Base-by-base conservation (phyloP, 2,329 filamentous ascomycete genomes). In the Escovopsis sp. region DNA sequence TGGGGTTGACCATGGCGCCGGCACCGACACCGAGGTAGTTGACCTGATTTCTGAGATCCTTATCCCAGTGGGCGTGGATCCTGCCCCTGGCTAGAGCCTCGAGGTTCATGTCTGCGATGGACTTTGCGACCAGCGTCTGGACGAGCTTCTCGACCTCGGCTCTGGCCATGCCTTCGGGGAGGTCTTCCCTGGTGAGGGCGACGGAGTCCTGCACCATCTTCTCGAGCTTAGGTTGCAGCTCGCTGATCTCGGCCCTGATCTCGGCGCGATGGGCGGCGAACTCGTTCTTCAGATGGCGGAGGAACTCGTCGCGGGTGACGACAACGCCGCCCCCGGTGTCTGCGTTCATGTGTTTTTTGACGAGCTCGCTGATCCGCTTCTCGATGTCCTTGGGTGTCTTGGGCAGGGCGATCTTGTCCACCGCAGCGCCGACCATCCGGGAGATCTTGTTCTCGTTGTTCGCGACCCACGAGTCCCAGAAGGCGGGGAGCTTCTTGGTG, bases 1-100 rank as follows among this genome's bases (percentile, higher is more conserved):
- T 50, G 0, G 64, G 63, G 49, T 87, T 73, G 47, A 91, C 62
- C 2, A 68, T 51, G 1, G 84, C 84, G 5, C 84, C 85, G 14
- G 77, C 62, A 5, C 76, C 75, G 1, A 61, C 53, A 3, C 72
- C 71, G 51, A 94, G 81, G 62, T 79, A 87, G 63, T 95, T 94
- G 59, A 87, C 64, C 42, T 72, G 70, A 41, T 69, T 63, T 42
- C 60, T 60, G 20, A 78, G 60, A 20, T 67, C 56, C 1, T 54
- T 51, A 35, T 65, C 60, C 54, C 63, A 66, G 48, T 67, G 57
- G 31, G 57, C 54, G 27, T 63, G 61, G 40, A 75, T 70, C 40
- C 65, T 60, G 41, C 65, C 65, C 25, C 62, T 59, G 24, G 68
- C 65, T 31, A 71, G 51, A 3, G 65, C 65, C 39, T 67, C 62